These are phyloP conservation scores for Penicillium oxalicum DNA, from an alignment of 2,329 filamentous ascomycete genomes.

Conservation along the genomic window DNA sequence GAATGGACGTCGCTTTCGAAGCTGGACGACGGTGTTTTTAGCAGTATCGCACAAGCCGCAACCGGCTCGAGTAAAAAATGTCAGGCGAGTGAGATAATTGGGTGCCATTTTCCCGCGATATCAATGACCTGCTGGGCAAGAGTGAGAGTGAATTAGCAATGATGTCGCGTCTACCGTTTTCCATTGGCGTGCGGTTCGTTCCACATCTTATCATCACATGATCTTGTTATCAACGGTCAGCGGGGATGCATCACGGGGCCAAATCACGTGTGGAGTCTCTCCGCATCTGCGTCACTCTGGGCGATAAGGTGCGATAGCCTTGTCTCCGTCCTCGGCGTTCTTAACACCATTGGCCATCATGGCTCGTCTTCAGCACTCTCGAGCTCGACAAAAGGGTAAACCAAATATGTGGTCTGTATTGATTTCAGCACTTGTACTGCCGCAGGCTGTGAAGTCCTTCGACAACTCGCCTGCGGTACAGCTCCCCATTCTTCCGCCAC, in stretches of 20 bases:
- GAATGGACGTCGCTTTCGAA: slow-evolving; percentile 49
- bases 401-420: slow-evolving; percentile 16
- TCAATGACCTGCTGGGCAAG: no score
- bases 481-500: slow-evolving; percentile 30
- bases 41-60: slow-evolving; percentile 58
- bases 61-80: slow-evolving; percentile 55
- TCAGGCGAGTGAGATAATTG: slow-evolving; percentile 38
- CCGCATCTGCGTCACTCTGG: slow-evolving; percentile 5
- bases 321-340: slow-evolving; percentile 9
- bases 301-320: slow-evolving; percentile 4
- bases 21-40: slow-evolving; percentile 50
- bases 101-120: not conserved
- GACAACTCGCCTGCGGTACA: slow-evolving; percentile 16
- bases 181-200: no score
- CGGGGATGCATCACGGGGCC: not conserved
- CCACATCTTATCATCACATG: not conserved
- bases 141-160: no score
- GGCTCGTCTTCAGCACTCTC: slow-evolving; percentile 14
- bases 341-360: slow-evolving; percentile 17
- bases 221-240: not conserved
- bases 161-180: no score
- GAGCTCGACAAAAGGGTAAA: slow-evolving; percentile 11
- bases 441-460: slow-evolving; percentile 19
- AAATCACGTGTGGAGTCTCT: not conserved
- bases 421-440: slow-evolving; percentile 19